Evolutionary conservation across 176 grass and related monocot genomes (phyloP), one percentile per base, ranked within the genome.

Genomic region (Zoysia japonica): DNA sequence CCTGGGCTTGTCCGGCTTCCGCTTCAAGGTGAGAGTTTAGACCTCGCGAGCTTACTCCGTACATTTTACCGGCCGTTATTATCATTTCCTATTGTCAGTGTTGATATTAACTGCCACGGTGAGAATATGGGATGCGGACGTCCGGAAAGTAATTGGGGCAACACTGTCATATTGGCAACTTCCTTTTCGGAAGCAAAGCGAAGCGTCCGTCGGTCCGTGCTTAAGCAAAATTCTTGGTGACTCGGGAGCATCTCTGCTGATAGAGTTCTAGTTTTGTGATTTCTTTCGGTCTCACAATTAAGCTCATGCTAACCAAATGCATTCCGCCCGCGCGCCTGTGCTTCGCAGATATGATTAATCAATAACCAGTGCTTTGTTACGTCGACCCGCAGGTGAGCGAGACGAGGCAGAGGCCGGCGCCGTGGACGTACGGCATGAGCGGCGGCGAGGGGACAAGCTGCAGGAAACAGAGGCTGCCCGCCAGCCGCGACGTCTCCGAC

Each of bases 1-100:
- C 5, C 68, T 61, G 8, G 57, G 48, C 64, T 11, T 72, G 9
- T 61, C 74, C 2, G 71, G 54, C 51, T 88, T 83, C 15, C 67
- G 79, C 54, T 77, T 83, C 75, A 66, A 82, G 82, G 91, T 90
- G 72, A 75, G 72, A 28, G 28, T 28, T 14, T 37, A 72, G 10
- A 38, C 37, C 17, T 13, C 12, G 7, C 55, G 16, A 57, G 2
- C 2, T 9, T 19, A 11, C 28, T 28, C 2, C 6, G 19, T 20
- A 6, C 55, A 7, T 56, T n/a, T 56, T 56, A 6, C 53, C 16
- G 28, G 28, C 28, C 28, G 28, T 28, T 28, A 2, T 57, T n/a
- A 19, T 57, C 17, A 8, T 0, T n/a, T 59, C 7, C 56, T 20
- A 9, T 3, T 20, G 56, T 59, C 56, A 59, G 17, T n/a, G 16